phyloP scores from a whole-genome alignment of 352 stramenopile species.

The Globisporangium cederbergense region DNA sequence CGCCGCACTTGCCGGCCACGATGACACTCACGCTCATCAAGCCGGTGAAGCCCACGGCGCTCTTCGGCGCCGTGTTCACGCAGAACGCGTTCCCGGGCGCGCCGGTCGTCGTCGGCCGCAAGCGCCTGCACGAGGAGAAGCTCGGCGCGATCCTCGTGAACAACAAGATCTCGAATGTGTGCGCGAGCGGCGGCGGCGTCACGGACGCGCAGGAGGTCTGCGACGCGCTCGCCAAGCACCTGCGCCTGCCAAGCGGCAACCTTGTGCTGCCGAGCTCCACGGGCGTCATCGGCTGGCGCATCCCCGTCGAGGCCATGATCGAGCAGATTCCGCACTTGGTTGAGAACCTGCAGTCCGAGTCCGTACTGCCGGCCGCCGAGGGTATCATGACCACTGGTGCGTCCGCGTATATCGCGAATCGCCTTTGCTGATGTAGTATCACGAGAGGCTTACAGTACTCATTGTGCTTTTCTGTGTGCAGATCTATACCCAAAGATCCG shows the following conservation, averaged over 20 bases:
- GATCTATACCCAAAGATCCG: conserved; percentile 90
- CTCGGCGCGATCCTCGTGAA: conserved; percentile 97
- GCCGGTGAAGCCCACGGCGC: conserved; percentile 72
- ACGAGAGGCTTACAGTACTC: background rate
- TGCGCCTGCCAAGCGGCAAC: conserved; percentile 75
- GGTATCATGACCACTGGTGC: conserved; percentile 97
- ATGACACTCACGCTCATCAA: conserved; percentile 91
- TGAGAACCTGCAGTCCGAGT: conserved; percentile 91
- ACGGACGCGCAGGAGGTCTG: conserved; percentile 94
- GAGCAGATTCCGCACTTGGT: conserved; percentile 75
- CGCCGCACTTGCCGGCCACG: conserved; percentile 64
- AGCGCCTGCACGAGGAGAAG: conserved; percentile 84
- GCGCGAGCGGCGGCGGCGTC: conserved; percentile 89
- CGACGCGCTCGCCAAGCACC: conserved; percentile 87
- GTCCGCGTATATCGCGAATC: background rate
- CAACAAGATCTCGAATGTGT: conserved; percentile 99
- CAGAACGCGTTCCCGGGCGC: conserved; percentile 89
- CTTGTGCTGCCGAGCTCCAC: conserved; percentile 95
- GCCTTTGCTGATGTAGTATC: background rate
- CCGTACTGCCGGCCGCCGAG: conserved; percentile 89
- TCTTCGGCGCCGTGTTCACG: conserved; percentile 90
- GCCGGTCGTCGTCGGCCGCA: conserved; percentile 88
- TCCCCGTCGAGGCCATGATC: conserved; percentile 93
- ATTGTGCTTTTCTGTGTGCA: conserved; percentile 8
- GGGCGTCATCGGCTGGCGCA: conserved; percentile 97